These are phyloP conservation scores for Ascochyta rabiei DNA, from an alignment of 2,329 filamentous ascomycete species.

Conservation along the genomic window DNA sequence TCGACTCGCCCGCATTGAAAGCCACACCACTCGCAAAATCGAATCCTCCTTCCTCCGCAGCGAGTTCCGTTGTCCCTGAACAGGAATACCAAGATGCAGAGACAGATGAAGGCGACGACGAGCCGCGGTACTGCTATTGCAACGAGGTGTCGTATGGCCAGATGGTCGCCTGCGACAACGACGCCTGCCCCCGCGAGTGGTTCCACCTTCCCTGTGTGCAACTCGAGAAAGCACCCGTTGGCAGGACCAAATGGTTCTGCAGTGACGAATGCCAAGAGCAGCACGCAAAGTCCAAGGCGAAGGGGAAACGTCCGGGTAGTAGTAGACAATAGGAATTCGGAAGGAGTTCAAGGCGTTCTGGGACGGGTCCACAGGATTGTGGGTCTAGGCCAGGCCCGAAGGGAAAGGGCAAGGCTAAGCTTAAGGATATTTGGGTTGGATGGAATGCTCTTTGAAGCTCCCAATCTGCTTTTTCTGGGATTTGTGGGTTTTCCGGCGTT, in stretches of 20 bases:
- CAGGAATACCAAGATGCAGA: slow-evolving; percentile 43
- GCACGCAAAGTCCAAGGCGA: slow-evolving; percentile 37
- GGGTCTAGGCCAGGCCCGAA: slow-evolving; percentile 40
- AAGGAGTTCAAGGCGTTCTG: slow-evolving; percentile 48
- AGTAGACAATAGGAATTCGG: slow-evolving; percentile 50
- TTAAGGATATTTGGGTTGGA: slow-evolving; percentile 43
- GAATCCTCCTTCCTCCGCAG: slow-evolving; percentile 40
- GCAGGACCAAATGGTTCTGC: slow-evolving; percentile 49
- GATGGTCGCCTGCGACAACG: slow-evolving; percentile 72
- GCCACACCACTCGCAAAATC: slow-evolving; percentile 31
- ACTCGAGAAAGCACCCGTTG: slow-evolving; percentile 62
- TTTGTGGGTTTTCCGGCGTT: slow-evolving; percentile 27
- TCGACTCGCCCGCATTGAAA: slow-evolving; percentile 40
- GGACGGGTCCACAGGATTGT: slow-evolving; percentile 34
- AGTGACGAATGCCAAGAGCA: slow-evolving; percentile 48
- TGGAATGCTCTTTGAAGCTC: slow-evolving; percentile 45
- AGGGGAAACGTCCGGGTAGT: slow-evolving; percentile 46
- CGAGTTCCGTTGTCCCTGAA: slow-evolving; percentile 42
- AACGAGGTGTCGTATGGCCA: slow-evolving; percentile 69
- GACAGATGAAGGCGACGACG: slow-evolving; percentile 51
- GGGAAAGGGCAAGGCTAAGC: slow-evolving; percentile 42
- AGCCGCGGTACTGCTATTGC: slow-evolving; percentile 70
- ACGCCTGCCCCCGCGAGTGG: slow-evolving; percentile 68
- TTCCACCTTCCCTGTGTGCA: slow-evolving; percentile 71
- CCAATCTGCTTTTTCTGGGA: slow-evolving; percentile 34